Percentiles rank a stretch among this genome's conserved stretches.
These are phyloP conservation scores for Claviceps africana DNA, from an alignment of 2,329 filamentous ascomycete species.

Conservation along the genomic window DNA sequence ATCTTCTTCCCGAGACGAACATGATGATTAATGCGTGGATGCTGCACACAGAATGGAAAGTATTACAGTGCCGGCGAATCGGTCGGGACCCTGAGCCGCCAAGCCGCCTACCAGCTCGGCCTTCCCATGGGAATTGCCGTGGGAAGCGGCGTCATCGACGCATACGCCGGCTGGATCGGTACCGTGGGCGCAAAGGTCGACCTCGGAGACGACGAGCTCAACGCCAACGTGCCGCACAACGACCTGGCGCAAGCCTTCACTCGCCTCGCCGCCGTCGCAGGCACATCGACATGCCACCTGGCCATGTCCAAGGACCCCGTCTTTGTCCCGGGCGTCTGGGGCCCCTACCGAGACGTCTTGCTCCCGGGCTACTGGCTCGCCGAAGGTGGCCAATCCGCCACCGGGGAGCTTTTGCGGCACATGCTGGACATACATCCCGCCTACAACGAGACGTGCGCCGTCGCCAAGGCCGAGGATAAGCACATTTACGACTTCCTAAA, in stretches of 20 bases:
- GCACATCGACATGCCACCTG: conserved; percentile 92
- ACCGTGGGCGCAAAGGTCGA: conserved; percentile 95
- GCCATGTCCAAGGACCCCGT: conserved; percentile 89
- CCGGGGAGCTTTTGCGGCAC: conserved; percentile 85
- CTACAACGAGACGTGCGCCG: conserved; percentile 63
- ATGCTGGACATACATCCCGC: conserved; percentile 91
- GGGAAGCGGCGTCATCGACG: conserved; percentile 93
- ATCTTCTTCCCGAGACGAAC: too few species aligned
- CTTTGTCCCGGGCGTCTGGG: conserved; percentile 94
- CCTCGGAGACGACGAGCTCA: conserved; percentile 51
- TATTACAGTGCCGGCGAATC: conserved; percentile 88
- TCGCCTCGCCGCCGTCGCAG: conserved; percentile 82
- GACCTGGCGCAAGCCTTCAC: conserved; percentile 88
- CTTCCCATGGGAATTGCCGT: conserved; percentile 79
- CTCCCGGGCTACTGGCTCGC: conserved; percentile 92
- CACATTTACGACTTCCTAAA: conserved; percentile 97
- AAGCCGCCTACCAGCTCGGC: conserved; percentile 70
- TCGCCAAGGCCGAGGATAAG: conserved; percentile 67
- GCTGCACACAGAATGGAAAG: conserved; percentile 57
- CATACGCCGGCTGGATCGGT: conserved; percentile 96
- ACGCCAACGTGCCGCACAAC: conserved; percentile 56
- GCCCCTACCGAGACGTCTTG: conserved; percentile 87
- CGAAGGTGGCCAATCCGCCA: conserved; percentile 92
- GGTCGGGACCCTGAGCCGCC: conserved; percentile 71
- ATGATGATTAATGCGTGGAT: not conserved